Percentiles rank a stretch among this genome's conserved stretches.
Conservation (phyloP, 768 basidiomycete genomes). For the Holtermanniella nyarrowii region DNA sequence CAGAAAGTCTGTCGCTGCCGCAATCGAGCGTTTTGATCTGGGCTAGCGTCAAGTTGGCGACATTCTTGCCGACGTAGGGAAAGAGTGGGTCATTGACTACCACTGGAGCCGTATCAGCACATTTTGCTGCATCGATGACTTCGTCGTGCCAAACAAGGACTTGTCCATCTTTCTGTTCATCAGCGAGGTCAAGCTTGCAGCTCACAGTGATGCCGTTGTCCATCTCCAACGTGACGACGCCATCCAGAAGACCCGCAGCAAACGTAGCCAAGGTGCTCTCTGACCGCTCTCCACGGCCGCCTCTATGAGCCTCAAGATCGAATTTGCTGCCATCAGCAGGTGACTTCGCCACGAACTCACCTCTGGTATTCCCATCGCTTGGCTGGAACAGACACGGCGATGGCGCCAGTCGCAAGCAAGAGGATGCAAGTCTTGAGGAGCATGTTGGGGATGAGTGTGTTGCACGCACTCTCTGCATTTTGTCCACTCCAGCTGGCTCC, state of each 20-base stretch:
- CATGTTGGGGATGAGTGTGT: neutral
- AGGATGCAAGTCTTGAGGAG: constrained; percentile 3
- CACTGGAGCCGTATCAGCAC: constrained; percentile 56
- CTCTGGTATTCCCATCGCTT: constrained; percentile 17
- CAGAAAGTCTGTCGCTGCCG: constrained; percentile 54
- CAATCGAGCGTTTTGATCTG: constrained; percentile 74
- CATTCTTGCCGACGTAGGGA: constrained; percentile 29
- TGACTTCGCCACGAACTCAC: constrained; percentile 1
- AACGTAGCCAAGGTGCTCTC: constrained; percentile 67
- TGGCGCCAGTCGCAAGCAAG: constrained; percentile 1
- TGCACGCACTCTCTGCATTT: too few species aligned
- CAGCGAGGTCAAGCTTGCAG: constrained; percentile 3
- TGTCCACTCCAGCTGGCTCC: too few species aligned
- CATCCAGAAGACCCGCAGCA: constrained; percentile 68
- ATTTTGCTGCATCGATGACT: constrained; percentile 54
- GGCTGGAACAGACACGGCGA: constrained; percentile 9
- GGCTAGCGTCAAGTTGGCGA: constrained; percentile 48
- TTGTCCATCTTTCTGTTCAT: constrained; percentile 52
- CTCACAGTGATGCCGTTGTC: constrained; percentile 66
- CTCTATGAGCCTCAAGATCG: constrained; percentile 44
- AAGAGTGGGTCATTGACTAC: constrained; percentile 19
- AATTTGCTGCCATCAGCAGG: constrained; percentile 9
- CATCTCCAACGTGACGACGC: constrained; percentile 64
- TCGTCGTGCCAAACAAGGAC: constrained; percentile 77
- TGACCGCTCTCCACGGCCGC: constrained; percentile 62